Evolutionary conservation across 257 asterid species (phyloP), one percentile per base, ranked within the genome.

Genomic region (Nicotiana obtusifolia): DNA sequence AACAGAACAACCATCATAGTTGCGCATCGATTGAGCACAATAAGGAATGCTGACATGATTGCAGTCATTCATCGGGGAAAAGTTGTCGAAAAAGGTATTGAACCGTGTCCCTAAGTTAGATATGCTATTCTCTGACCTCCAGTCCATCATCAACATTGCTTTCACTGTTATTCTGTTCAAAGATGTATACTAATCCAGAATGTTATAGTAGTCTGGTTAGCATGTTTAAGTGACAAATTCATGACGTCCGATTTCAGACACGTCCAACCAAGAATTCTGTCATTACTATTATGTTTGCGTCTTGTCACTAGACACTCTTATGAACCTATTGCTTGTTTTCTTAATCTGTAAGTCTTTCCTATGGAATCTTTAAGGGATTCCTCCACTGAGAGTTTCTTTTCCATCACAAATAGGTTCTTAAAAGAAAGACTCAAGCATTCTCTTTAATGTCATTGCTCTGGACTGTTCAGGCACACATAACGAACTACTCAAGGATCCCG

Each of bases 41-140:
- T 93, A 57, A 88, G 94, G 83, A 93, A 92, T 89, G 97, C 98
- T 79, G 83, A 91, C 87, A 88, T 88, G 82, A 93, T 93, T 79
- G 93, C 94, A 2, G 97, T 92, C 88, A 91, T 93, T 84, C 98
- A 93, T 81, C 87, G 56, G 75, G 97, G 98, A 83, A 91, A 92
- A 84, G 81, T 93, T 86, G 90, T 93, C 17, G 98, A 93, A 64
- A 93, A 90, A 92, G 98, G 97, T 93, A 52, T n/a, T 35, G 60
- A 61, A 14, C 75, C 62, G 26, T 75, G 31, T 8, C 44, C 44
- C 64, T 75, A 9, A 47, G 44, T 75, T 49, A 75, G 64, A 75
- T 49, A 75, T 15, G 62, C 57, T 44, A 15, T 78, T 78, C 60
- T 60, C 82, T 35, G 33, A 60, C 35, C 53, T 59, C 71, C 68